phyloP scores from a whole-genome alignment of 495 filamentous ascomycete genomes.

The Hyaloscypha finlandica region DNA sequence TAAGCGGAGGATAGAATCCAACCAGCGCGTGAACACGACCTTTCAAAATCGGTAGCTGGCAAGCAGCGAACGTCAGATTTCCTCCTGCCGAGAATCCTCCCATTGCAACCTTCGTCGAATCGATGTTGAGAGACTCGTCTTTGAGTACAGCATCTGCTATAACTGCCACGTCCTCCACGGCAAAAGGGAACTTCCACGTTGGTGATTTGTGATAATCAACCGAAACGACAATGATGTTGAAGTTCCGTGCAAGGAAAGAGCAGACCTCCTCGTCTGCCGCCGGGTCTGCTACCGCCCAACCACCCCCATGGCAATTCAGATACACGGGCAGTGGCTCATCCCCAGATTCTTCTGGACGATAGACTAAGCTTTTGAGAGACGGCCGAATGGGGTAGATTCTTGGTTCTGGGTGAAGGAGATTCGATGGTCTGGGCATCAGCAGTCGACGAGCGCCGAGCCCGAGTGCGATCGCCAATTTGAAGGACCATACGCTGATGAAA shows the following conservation, averaged over 20 bases:
- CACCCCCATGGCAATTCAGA: conserved; percentile 42
- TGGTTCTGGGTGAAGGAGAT: conserved; percentile 32
- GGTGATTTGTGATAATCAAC: conserved; percentile 41
- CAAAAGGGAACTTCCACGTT: conserved; percentile 34
- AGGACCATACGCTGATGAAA: conserved; percentile 16
- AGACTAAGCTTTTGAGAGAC: conserved; percentile 38
- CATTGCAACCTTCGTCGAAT: conserved; percentile 32
- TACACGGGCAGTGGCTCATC: conserved; percentile 37
- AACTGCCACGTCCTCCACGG: conserved; percentile 35
- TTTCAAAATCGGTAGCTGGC: conserved; percentile 35
- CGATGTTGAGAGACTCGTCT: conserved; percentile 32
- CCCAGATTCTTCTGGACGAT: conserved; percentile 35
- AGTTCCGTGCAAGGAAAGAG: conserved; percentile 31
- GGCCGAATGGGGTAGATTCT: conserved; percentile 35
- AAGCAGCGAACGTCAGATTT: conserved; percentile 36
- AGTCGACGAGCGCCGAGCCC: not conserved
- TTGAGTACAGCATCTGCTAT: conserved; percentile 25
- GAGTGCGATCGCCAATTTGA: conserved; percentile 1
- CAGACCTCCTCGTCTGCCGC: conserved; percentile 39
- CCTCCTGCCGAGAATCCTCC: conserved; percentile 43
- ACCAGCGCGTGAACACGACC: conserved; percentile 35
- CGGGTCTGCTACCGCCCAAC: conserved; percentile 36
- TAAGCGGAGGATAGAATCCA: conserved; percentile 37
- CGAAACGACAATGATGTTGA: conserved; percentile 38
- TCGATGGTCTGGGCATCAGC: conserved; percentile 4